Evolutionary conservation across 768 basidiomycete species (phyloP), one percentile per base, ranked within the genome.

Genomic region (Russula sp.): DNA sequence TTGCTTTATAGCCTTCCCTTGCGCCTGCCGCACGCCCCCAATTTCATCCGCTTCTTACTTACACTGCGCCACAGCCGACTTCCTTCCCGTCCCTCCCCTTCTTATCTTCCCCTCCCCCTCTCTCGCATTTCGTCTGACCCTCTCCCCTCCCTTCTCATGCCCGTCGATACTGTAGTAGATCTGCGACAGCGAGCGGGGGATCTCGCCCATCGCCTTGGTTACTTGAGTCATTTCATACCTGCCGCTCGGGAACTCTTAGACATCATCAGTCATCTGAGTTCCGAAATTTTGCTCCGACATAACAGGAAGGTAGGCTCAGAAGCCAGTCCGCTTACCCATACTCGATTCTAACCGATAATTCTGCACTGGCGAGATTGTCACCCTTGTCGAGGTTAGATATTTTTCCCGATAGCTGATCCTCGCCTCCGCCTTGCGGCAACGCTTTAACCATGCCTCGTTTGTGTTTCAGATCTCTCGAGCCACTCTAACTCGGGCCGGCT

Each of bases 221-320:
- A 64, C 30, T 30, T 68, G 49, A 34, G 44, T n/a, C 59, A 51
- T 48, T 69, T 69, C 57, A 32, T 62, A 8, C 50, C 67, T 50
- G 67, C 69, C 22, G 64, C 67, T 20, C 63, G 61, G 53, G 67
- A 69, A 49, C 69, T 69, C 16, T 48, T 69, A 28, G 53, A 62
- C 46, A 65, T 60, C 53, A 44, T 65, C 22, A 61, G 53, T 28
- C 55, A 24, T 59, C 59, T 68, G 38, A 61, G 34, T n/a, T 59
- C 57, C 34, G 67, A 67, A 59, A 62, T 63, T 60, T 46, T 68
- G 13, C 46, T 56, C 11, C 63, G 52, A 54, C 69, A 69, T 8
- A 58, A 52, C 28, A 65, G 54, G 59, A 69, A 69, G 69, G 69
- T 69, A 57, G 63, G 60, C 26, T 56, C 51, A 24, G 54, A 46